Evolutionary conservation across 2,329 filamentous ascomycete genomes (phyloP).

Genomic region (Trichoderma asperellum): DNA sequence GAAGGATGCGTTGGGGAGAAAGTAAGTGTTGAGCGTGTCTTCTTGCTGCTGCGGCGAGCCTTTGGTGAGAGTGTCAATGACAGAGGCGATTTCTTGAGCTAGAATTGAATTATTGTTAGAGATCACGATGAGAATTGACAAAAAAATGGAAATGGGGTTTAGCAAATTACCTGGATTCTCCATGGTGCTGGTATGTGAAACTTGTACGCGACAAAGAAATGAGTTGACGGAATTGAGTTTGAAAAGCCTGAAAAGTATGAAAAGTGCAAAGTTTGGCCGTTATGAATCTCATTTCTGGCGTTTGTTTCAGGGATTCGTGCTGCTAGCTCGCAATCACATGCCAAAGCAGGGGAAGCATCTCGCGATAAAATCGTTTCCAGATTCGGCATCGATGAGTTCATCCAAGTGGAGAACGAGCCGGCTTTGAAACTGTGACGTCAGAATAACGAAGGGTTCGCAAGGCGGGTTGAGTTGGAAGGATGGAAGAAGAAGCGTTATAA

Average conservation of each 20-base stretch:
- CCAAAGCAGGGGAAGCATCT: slow-evolving; percentile 8
- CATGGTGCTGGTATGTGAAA: slow-evolving; percentile 36
- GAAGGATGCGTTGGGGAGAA: slow-evolving; percentile 72
- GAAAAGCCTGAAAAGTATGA: background rate
- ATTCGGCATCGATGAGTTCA: slow-evolving; percentile 18
- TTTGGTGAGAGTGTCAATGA: slow-evolving; percentile 72
- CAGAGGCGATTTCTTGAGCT: slow-evolving; percentile 62
- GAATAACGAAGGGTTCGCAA: slow-evolving; percentile 19
- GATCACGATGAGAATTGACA: background rate
- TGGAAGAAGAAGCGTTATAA: background rate
- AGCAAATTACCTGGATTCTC: slow-evolving; percentile 48
- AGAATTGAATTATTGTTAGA: background rate
- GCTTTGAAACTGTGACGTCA: slow-evolving; percentile 37
- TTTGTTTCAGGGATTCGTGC: slow-evolving; percentile 2
- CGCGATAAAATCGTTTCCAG: background rate
- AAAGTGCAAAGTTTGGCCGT: background rate
- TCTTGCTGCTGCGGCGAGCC: slow-evolving; percentile 68
- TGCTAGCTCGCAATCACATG: slow-evolving; percentile 24
- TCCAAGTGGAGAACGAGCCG: slow-evolving; percentile 22
- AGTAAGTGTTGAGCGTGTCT: slow-evolving; percentile 70
- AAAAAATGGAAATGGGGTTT: too few species aligned
- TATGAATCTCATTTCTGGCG: background rate
- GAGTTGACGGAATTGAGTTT: background rate
- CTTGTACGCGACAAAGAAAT: background rate
- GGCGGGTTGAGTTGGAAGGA: too few species aligned